A percentile compares a stretch with the other conserved stretches of the same genome.
Evolutionary conservation across 1,284 basidiomycete genomes (phyloP).

Genomic region (Ceratobasidium sp.): DNA sequence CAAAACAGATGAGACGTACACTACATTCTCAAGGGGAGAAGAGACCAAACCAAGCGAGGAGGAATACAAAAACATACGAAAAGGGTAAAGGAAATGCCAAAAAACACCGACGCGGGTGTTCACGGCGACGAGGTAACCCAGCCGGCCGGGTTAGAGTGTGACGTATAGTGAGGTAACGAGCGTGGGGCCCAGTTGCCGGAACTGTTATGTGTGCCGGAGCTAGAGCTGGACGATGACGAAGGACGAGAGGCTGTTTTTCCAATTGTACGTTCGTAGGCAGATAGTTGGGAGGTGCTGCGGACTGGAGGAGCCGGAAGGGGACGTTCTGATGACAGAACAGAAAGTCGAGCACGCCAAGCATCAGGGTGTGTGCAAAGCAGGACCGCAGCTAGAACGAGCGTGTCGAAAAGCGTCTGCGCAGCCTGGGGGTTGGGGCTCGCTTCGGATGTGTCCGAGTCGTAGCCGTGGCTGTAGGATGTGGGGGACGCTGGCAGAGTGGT

Average conservation of each 20-base stretch:
- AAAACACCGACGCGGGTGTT: background rate
- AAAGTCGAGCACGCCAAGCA: slow-evolving; percentile 25
- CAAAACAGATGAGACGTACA: slow-evolving; percentile 30
- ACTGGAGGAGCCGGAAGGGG: slow-evolving; percentile 25
- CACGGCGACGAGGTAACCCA: background rate
- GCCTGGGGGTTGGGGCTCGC: slow-evolving; percentile 35
- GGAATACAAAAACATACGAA: slow-evolving; percentile 14
- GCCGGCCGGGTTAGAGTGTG: slow-evolving; percentile 1
- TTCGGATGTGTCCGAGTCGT: slow-evolving; percentile 40
- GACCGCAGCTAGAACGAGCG: slow-evolving; percentile 27
- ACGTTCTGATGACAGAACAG: slow-evolving; percentile 1
- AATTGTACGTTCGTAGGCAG: slow-evolving; percentile 31
- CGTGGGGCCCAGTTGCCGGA: background rate
- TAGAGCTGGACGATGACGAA: slow-evolving; percentile 11
- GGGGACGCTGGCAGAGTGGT: slow-evolving; percentile 18
- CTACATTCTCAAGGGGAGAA: slow-evolving; percentile 35
- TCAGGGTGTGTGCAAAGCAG: slow-evolving; percentile 31
- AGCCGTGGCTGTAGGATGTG: slow-evolving; percentile 7
- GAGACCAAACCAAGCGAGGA: slow-evolving; percentile 1
- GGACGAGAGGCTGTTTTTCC: slow-evolving; percentile 18
- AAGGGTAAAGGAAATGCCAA: background rate
- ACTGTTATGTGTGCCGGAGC: background rate
- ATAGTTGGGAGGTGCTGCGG: slow-evolving; percentile 11
- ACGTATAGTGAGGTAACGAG: background rate
- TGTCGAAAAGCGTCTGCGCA: slow-evolving; percentile 19